Evolutionary conservation across 1,284 basidiomycete genomes (phyloP).

Genomic region (Austroboletus novae-zelandiae): DNA sequence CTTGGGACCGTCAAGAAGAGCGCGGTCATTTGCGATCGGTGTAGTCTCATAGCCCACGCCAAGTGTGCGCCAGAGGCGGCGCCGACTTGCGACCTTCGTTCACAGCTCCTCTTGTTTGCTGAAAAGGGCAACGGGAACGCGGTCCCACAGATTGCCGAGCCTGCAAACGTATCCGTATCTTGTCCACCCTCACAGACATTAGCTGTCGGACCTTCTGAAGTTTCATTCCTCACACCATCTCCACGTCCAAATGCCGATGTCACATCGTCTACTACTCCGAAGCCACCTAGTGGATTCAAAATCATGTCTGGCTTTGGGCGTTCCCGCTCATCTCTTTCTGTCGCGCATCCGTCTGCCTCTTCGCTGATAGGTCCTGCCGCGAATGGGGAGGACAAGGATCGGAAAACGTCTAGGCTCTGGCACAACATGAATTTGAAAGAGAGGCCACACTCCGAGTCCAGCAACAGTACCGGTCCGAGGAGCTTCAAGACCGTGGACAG

Average conservation of each 20-base stretch:
- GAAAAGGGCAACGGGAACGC: constrained; percentile 58
- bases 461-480: constrained; percentile 46
- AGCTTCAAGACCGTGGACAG: constrained; percentile 44
- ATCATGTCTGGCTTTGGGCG: constrained; percentile 62
- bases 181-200: constrained; percentile 5
- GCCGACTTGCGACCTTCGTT: constrained; percentile 79
- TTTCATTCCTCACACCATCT: constrained; percentile 45
- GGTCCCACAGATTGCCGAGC: constrained; percentile 52
- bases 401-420: constrained; percentile 32
- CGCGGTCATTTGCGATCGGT: constrained; percentile 86
- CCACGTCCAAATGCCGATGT: constrained; percentile 52
- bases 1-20: constrained; percentile 78
- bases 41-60: constrained; percentile 85
- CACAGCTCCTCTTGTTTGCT: constrained; percentile 69
- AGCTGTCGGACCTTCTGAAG: constrained; percentile 43
- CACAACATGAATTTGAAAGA: constrained; percentile 36
- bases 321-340: constrained; percentile 46
- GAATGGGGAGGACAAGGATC: constrained; percentile 30
- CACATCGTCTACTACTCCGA: constrained; percentile 35
- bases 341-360: constrained; percentile 23
- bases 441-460: constrained; percentile 49
- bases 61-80: constrained; percentile 76
- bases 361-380: constrained; percentile 26
- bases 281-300: constrained; percentile 60
- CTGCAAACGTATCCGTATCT: constrained; percentile 37